Base-by-base conservation (phyloP, 176 grass and related monocot species). In the Secale cereale region DNA sequence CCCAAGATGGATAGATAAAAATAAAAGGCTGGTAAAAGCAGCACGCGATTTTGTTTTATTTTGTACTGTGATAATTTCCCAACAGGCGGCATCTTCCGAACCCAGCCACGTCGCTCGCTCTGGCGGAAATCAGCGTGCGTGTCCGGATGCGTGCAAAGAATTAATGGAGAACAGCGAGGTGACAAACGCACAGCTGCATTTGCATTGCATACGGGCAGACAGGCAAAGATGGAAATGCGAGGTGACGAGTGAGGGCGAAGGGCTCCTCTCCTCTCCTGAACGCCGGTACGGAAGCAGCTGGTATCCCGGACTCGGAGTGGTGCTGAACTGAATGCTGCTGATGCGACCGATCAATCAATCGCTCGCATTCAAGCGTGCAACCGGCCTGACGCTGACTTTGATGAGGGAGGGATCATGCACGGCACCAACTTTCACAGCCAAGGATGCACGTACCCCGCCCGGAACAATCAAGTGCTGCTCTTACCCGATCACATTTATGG, bases 311-410 rank as follows among this genome's bases (percentile, higher is more conserved):
- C 62, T 35, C 39, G 32, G 33, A 66, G 56, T 29, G 52, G 62
- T 48, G 74, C 57, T 86, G 74, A 74, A 52, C 45, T 48, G 45
- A 48, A 48, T 74, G 56, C 35, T 40, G 13, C 70, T 74, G 52
- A 56, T 56, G 52, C 52, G 52, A n/a, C n/a, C n/a, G n/a, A 56
- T 56, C 17, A 7, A 54, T 54, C 17, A 31, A 67, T 22, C 60
- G 65, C 9, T 14, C 60, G 66, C 33, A 28, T 83, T 70, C 77
- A 78, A 37, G 62, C 15, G n/a, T 56, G 61, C 77, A 13, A 85
- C 28, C 87, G 61, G 12, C 46, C 35, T 30, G 85, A 67, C 66
- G 64, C 65, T 69, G 85, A 83, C 79, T 45, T 71, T n/a, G 56
- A 73, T 35, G 79, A 11, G 66, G 73, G 41, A 79, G 83, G 65